phyloP scores from a whole-genome alignment of 139 green algal species.

The Chlorella sp. region DNA sequence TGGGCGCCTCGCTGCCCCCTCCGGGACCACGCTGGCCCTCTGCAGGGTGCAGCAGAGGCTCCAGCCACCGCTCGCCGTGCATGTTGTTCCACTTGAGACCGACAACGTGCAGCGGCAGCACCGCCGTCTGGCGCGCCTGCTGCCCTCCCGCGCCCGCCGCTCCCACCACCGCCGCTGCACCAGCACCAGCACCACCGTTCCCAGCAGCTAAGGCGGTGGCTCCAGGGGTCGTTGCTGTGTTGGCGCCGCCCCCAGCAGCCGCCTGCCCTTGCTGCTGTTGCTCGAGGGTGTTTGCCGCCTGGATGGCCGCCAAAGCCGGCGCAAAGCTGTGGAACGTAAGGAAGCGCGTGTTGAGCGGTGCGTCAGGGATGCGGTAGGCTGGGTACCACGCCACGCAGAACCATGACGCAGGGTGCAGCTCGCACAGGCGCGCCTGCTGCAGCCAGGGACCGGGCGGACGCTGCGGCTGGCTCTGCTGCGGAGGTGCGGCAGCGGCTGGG shows the following conservation, averaged over 20 bases:
- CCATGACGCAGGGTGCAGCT: slow-evolving; percentile 81
- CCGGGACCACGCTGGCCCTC: no score
- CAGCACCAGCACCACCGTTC: slow-evolving; percentile 9
- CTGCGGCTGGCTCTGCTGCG: no score
- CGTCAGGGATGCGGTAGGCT: slow-evolving; percentile 80
- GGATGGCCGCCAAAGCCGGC: slow-evolving; percentile 32
- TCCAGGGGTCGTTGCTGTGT: no score
- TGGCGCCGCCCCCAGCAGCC: background rate
- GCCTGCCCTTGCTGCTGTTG: slow-evolving; percentile 9
- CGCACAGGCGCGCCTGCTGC: slow-evolving; percentile 29
- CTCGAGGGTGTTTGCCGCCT: slow-evolving; percentile 19
- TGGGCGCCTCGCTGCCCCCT: no score
- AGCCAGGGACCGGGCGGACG: no score
- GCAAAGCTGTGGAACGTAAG: slow-evolving; percentile 77
- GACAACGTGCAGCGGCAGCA: slow-evolving; percentile 35
- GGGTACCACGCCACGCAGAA: slow-evolving; percentile 85
- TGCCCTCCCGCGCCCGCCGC: background rate
- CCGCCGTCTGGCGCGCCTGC: background rate
- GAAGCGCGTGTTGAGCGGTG: slow-evolving; percentile 74
- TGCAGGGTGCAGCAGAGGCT: no score
- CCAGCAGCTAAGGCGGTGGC: no score
- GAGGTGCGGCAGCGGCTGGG: no score
- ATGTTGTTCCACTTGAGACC: slow-evolving; percentile 69
- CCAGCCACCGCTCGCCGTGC: slow-evolving; percentile 56
- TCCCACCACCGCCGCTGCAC: slow-evolving; percentile 8